Evolutionary conservation across 495 filamentous ascomycete genomes (phyloP).

Genomic region (Aspergillus haitiensis): DNA sequence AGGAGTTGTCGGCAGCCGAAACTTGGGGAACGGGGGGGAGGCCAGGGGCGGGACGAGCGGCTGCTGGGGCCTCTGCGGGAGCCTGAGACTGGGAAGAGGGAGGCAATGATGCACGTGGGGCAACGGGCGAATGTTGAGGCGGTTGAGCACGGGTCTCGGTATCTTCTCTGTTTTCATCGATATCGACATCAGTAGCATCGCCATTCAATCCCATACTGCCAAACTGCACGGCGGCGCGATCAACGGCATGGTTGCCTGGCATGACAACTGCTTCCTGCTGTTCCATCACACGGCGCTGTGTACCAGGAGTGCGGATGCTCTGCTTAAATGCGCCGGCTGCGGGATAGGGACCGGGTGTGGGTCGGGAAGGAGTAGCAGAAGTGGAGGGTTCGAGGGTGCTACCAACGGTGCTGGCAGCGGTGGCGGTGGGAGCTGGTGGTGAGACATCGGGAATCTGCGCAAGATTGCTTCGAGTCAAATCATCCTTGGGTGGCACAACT

Average conservation of each 20-base stretch:
- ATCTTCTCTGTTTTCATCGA: conserved; percentile 93
- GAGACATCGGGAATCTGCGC: conserved; percentile 84
- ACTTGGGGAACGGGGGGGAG: conserved; percentile 66
- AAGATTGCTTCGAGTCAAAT: conserved; percentile 87
- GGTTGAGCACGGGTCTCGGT: conserved; percentile 93
- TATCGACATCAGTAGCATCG: conserved; percentile 68
- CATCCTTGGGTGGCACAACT: conserved; percentile 70
- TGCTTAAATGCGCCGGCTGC: conserved; percentile 71
- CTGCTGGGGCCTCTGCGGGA: conserved; percentile 56
- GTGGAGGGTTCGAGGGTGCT: conserved; percentile 70
- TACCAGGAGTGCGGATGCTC: conserved; percentile 68
- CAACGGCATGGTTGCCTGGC: conserved; percentile 96
- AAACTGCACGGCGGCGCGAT: conserved; percentile 93
- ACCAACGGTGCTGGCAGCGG: conserved; percentile 85
- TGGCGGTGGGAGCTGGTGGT: conserved; percentile 69
- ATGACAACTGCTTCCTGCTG: conserved; percentile 98
- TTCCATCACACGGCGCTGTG: conserved; percentile 80
- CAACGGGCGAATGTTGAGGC: conserved; percentile 87
- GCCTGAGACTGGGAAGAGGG: conserved; percentile 58
- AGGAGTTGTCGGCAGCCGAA: conserved; percentile 50
- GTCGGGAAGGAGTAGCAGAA: conserved; percentile 61
- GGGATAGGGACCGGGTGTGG: conserved; percentile 66
- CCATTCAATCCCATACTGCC: conserved; percentile 92
- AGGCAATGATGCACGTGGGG: conserved; percentile 89
- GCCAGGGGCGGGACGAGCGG: conserved; percentile 67